phyloP scores from a whole-genome alignment of 2,329 filamentous ascomycete genomes.

The Colletotrichum tropicicola region DNA sequence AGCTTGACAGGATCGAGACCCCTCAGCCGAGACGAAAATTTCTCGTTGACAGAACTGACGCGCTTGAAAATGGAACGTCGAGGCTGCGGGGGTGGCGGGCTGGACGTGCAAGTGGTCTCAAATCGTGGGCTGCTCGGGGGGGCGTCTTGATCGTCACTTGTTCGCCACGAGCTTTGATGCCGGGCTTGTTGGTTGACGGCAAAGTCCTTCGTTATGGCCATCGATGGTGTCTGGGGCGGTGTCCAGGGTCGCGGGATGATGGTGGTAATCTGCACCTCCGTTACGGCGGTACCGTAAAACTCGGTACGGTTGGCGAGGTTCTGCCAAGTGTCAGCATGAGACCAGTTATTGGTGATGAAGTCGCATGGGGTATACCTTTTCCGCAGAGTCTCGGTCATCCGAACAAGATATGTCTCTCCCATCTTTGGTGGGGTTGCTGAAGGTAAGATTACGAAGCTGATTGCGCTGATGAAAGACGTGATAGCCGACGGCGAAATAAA shows the following conservation, averaged over 20 bases:
- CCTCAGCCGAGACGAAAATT: conserved; percentile 43
- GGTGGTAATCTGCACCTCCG: conserved; percentile 58
- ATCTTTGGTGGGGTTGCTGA: conserved; percentile 51
- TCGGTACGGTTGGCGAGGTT: conserved; percentile 39
- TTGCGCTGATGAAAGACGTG: conserved; percentile 69
- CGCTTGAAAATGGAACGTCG: conserved; percentile 28
- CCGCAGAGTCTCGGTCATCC: conserved; percentile 38
- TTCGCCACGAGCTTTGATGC: conserved; percentile 19
- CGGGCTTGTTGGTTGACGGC: conserved; percentile 11
- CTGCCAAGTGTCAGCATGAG: conserved; percentile 26
- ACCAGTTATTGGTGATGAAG: not conserved
- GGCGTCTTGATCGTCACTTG: conserved; percentile 15
- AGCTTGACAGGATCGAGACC: conserved; percentile 66
- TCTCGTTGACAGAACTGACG: conserved; percentile 33
- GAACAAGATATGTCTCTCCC: conserved; percentile 40
- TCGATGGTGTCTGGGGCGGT: conserved; percentile 23
- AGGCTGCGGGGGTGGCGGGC: conserved; percentile 15
- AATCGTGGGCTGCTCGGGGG: conserved; percentile 29
- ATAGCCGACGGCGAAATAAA: conserved; percentile 66
- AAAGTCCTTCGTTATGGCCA: conserved; percentile 11
- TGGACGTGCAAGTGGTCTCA: conserved; percentile 37
- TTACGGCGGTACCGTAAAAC: conserved; percentile 60
- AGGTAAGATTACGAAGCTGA: conserved; percentile 60
- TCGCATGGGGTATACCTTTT: conserved; percentile 40
- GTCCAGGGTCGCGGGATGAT: conserved; percentile 25